Evolutionary conservation across 1,139 yeast genomes (phyloP), one percentile per base, ranked within the genome.

Genomic region (Debaryomyces sp.): DNA sequence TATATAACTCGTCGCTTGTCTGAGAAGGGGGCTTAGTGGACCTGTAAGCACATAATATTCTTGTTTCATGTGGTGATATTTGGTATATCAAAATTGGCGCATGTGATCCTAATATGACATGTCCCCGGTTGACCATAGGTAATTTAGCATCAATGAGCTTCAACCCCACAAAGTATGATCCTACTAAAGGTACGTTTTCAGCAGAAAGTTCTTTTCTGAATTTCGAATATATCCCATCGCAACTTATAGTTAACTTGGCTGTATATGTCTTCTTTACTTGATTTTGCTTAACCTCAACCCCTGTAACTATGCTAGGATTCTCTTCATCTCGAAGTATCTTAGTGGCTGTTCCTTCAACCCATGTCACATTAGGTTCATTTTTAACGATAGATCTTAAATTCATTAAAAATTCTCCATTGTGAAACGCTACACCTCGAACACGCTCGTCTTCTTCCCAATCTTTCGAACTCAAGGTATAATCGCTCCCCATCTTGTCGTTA

Each of bases 221-320:
- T 66, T 87, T 91, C 51, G 97, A 90, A 62, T 90, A 91, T 51
- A 94, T 92, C 48, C 99, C 99, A 68, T 94, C 99, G 62, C 96
- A 90, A 47, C 89, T 80, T 34, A 92, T 76, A 6, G 92, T 87
- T 52, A 91, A 65, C 50, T 84, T 81, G 4, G 87, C 89, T 68
- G 78, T 84, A 18, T 70, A 63, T 10, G 61, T 61, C 13, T 34
- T 61, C 7, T 47, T 40, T n/a, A 57, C 67, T 3, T 51, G 57
- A 1, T 50, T 54, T 33, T 51, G 47, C 52, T 67, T 82, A 40
- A 74, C 79, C 63, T 72, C 72, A 30, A 91, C 91, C 15, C 98
- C 98, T 17, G 78, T 68, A 9, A 89, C 87, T 24, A 75, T 80
- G 47, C 75, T 77, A 5, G 69, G 66, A 42, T 75, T 77, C n/a